Evolutionary conservation across 257 asterid species (phyloP).

Genomic region (Penstemon eatonii): DNA sequence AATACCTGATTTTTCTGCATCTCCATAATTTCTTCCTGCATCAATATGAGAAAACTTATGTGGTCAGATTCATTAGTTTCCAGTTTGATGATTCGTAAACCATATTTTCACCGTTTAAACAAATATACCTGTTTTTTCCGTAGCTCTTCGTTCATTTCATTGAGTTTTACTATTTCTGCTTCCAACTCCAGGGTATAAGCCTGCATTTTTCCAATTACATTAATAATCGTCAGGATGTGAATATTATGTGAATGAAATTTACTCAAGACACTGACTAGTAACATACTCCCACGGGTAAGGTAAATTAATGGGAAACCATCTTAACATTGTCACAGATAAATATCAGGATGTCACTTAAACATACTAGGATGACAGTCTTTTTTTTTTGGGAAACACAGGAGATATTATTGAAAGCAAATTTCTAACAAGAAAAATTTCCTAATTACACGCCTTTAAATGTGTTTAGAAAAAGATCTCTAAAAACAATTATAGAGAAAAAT

Average conservation of each 20-base stretch:
- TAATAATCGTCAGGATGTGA: background rate
- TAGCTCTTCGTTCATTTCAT: constrained; percentile 40
- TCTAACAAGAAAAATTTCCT: background rate
- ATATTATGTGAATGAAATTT: background rate
- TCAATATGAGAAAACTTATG: background rate
- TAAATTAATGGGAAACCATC: background rate
- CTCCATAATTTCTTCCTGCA: constrained; percentile 43
- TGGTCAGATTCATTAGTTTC: background rate
- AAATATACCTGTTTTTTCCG: constrained; percentile 37
- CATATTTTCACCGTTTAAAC: background rate
- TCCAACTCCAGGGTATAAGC: constrained; percentile 48
- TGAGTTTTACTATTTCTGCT: constrained; percentile 48
- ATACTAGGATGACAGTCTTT: background rate
- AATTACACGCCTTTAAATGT: background rate
- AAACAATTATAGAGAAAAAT: too few relatives aligned
- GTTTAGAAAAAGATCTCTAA: too few relatives aligned
- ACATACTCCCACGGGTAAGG: background rate
- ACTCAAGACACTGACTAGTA: background rate
- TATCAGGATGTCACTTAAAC: background rate
- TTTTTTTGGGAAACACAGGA: background rate
- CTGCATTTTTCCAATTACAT: constrained; percentile 25
- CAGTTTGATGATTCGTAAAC: background rate
- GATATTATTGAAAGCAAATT: background rate
- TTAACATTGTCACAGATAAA: background rate
- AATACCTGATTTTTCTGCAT: constrained; percentile 48